Evolutionary conservation across 192 early-diverging fungal genomes (phyloP).

Genomic region (Coemansia aciculifera): DNA sequence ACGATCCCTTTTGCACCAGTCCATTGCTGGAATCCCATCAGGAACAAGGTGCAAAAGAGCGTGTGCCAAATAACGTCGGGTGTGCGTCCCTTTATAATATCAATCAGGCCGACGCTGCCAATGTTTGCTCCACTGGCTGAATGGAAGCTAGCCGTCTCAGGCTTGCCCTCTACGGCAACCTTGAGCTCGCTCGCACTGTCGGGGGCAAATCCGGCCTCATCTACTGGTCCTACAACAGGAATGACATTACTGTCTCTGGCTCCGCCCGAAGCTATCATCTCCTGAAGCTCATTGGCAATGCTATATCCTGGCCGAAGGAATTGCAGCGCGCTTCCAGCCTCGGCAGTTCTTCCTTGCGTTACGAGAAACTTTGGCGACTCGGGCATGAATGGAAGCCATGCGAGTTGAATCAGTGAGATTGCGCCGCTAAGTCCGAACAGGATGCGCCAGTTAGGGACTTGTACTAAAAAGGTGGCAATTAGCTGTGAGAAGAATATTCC

Average conservation of each 20-base stretch:
- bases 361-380: slow-evolving; percentile 73
- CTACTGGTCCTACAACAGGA: background rate
- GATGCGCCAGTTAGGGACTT: slow-evolving; percentile 67
- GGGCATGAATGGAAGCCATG: slow-evolving; percentile 65
- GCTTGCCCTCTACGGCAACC: background rate
- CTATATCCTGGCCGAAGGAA: slow-evolving; percentile 54
- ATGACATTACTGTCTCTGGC: background rate
- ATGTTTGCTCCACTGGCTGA: background rate
- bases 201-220: slow-evolving; percentile 11
- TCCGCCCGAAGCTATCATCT: slow-evolving; percentile 43
- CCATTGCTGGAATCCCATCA: slow-evolving; percentile 80
- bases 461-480: slow-evolving; percentile 55
- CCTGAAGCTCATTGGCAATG: slow-evolving; percentile 59
- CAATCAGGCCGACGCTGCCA: slow-evolving; percentile 17
- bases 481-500: slow-evolving; percentile 74
- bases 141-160: background rate
- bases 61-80: slow-evolving; percentile 58
- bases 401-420: slow-evolving; percentile 56
- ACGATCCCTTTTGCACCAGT: slow-evolving; percentile 81
- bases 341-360: slow-evolving; percentile 53
- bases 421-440: slow-evolving; percentile 63
- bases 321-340: slow-evolving; percentile 55
- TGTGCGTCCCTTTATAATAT: slow-evolving; percentile 48
- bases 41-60: slow-evolving; percentile 62
- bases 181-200: slow-evolving; percentile 10